phyloP scores from a whole-genome alignment of 139 green algal species.

The Chlorella vulgaris region DNA sequence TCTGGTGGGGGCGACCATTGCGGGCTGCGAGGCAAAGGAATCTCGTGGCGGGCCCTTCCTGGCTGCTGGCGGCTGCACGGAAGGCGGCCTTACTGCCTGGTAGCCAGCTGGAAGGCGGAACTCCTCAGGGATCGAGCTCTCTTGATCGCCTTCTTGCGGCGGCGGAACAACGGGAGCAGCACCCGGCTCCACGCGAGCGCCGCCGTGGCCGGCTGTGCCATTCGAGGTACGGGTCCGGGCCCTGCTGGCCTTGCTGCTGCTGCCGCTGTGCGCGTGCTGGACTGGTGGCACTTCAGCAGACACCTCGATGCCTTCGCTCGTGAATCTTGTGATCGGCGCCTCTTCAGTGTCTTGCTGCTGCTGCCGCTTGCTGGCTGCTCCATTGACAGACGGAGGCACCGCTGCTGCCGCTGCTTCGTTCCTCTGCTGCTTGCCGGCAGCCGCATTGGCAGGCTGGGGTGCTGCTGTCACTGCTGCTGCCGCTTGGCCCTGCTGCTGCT shows the following conservation, averaged over 20 bases:
- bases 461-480: not conserved
- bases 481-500: not conserved
- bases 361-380: not conserved
- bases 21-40: not conserved
- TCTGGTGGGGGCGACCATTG: conserved; percentile 12
- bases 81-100: not conserved
- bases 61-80: not conserved
- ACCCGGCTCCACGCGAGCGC: not conserved
- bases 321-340: no score
- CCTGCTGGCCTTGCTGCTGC: conserved; percentile 1
- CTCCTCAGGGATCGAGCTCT: conserved; percentile 2
- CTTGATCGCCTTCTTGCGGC: not conserved
- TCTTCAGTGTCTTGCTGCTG: no score
- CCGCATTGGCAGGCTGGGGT: no score
- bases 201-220: not conserved
- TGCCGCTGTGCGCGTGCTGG: not conserved
- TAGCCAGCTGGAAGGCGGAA: conserved; percentile 13
- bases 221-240: not conserved
- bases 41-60: not conserved
- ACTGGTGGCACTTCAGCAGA: not conserved
- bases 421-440: not conserved
- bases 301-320: no score
- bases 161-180: not conserved
- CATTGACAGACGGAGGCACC: not conserved
- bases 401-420: not conserved